A percentile compares a stretch with the other conserved stretches of the same genome.
Conservation (phyloP, 2,329 filamentous ascomycete species). For the Fusarium coffeatum region DNA sequence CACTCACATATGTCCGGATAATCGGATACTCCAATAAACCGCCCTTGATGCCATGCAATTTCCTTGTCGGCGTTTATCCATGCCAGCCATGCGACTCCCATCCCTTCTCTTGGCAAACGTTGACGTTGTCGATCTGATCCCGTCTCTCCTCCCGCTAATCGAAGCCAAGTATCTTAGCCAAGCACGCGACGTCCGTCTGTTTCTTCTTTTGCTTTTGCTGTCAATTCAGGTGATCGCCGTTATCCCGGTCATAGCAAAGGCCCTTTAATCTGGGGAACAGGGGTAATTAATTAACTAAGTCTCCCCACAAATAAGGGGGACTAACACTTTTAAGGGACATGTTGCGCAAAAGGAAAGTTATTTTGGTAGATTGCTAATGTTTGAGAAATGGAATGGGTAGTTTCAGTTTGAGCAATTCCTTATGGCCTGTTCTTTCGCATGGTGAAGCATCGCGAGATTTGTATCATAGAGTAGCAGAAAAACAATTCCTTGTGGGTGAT, state of each 20-base stretch:
- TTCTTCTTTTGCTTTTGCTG: constrained; percentile 7
- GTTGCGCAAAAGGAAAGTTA: not conserved
- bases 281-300: constrained; percentile 31
- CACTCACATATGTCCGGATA: not conserved
- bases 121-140: not conserved
- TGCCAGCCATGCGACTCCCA: constrained; percentile 21
- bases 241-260: constrained; percentile 18
- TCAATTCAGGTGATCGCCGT: constrained; percentile 25
- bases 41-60: constrained; percentile 15
- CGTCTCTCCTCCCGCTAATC: constrained; percentile 16
- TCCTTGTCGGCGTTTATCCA: constrained; percentile 14
- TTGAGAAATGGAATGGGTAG: constrained; percentile 34
- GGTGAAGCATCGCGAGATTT: not conserved
- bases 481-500: not conserved
- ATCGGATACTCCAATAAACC: not conserved
- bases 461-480: not conserved
- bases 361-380: constrained; percentile 16
- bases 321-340: not conserved
- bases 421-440: not conserved
- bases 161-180: not conserved
- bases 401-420: constrained; percentile 22
- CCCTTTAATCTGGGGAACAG: constrained; percentile 28
- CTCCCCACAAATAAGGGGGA: constrained; percentile 39
- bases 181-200: not conserved
- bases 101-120: constrained; percentile 20